A percentile compares a stretch with the other conserved stretches of the same genome.
phyloP scores from a whole-genome alignment of 495 filamentous ascomycete species.

The Trichoderma erinaceum region DNA sequence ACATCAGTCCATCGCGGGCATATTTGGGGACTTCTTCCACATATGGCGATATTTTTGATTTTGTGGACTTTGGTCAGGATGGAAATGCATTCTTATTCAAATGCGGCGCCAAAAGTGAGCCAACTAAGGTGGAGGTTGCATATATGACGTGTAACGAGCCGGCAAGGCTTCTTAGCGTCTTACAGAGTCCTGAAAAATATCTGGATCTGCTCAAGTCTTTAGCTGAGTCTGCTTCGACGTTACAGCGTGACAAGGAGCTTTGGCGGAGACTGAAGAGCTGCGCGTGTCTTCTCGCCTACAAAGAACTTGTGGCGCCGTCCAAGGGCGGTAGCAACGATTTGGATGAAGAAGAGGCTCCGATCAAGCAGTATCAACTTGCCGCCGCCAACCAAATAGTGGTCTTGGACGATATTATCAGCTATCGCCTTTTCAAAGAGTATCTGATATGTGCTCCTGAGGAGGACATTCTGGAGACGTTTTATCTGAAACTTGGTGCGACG shows the following conservation, averaged over 20 bases:
- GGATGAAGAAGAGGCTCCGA: constrained; percentile 64
- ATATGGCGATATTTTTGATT: constrained; percentile 90
- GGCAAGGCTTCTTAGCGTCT: constrained; percentile 64
- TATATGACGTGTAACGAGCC: constrained; percentile 71
- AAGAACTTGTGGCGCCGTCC: constrained; percentile 54
- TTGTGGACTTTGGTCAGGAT: constrained; percentile 83
- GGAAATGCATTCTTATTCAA: constrained; percentile 83
- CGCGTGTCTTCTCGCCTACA: constrained; percentile 71
- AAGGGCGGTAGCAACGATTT: constrained; percentile 43
- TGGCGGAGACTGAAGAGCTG: constrained; percentile 69
- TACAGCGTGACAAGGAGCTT: constrained; percentile 75
- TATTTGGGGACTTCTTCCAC: constrained; percentile 69
- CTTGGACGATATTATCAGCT: constrained; percentile 79
- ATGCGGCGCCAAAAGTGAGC: constrained; percentile 84
- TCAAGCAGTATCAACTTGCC: constrained; percentile 71
- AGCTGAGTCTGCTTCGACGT: constrained; percentile 55
- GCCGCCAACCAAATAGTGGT: constrained; percentile 66
- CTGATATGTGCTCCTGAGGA: constrained; percentile 83
- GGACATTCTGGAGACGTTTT: constrained; percentile 78
- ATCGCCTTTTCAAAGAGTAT: constrained; percentile 72
- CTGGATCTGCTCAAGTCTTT: constrained; percentile 71
- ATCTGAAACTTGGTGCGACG: constrained; percentile 56
- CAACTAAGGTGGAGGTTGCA: constrained; percentile 78
- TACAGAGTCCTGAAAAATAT: constrained; percentile 79
- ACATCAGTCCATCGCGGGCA: constrained; percentile 58